These are phyloP conservation scores for Podospora didyma DNA, from an alignment of 495 filamentous ascomycete genomes.

Conservation along the genomic window DNA sequence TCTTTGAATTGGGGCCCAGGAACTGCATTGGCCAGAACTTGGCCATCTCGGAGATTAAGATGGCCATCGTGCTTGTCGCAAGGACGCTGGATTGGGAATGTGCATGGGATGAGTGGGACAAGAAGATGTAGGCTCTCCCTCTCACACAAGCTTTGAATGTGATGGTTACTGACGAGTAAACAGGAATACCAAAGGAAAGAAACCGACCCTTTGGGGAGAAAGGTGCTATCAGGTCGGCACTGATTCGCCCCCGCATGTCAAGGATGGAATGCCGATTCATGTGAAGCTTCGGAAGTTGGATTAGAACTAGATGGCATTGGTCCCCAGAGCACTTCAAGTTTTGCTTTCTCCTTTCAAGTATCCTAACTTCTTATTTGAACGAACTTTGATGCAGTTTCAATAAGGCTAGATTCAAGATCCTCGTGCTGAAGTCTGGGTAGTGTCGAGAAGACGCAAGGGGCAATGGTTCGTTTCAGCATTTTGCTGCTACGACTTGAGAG, in stretches of 20 bases:
- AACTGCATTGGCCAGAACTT: conserved; percentile 54
- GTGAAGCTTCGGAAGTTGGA: background rate
- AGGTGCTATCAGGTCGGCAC: background rate
- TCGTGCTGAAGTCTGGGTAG: no score
- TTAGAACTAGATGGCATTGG: background rate
- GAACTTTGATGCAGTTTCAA: no score
- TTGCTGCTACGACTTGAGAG: no score
- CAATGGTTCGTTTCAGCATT: no score
- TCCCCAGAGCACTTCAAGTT: background rate
- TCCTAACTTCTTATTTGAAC: no score
- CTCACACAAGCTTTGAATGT: background rate
- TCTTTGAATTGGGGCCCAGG: conserved; percentile 50
- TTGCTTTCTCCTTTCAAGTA: no score
- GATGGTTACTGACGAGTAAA: no score
- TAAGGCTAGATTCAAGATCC: no score
- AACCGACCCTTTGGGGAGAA: no score
- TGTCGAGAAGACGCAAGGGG: no score
- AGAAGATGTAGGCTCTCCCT: background rate
- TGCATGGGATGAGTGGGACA: conserved; percentile 43
- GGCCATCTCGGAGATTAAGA: conserved; percentile 43
- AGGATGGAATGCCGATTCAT: background rate
- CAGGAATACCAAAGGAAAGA: no score
- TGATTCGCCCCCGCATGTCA: background rate
- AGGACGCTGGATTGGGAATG: conserved; percentile 43
- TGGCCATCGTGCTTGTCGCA: conserved; percentile 42